Base-by-base conservation (phyloP, 2,329 filamentous ascomycete species). In the Botrytis porri region DNA sequence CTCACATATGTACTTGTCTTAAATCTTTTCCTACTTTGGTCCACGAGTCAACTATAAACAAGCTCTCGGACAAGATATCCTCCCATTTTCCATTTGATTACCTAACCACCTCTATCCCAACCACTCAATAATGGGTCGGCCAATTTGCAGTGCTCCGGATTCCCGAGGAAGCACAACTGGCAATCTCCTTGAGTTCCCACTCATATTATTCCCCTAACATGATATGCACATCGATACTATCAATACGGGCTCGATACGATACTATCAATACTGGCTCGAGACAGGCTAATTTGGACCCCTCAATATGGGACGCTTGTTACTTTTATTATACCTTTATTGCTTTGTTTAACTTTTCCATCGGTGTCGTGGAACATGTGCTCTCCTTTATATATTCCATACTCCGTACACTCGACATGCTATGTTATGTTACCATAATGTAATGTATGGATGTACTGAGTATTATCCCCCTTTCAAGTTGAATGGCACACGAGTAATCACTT, bases 161-260 rank as follows among this genome's bases (percentile, higher is more conserved):
- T 22, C 29, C 62, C 62, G 41, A 48, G 20, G 1, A 29, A 29
- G 64, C 64, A 54, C 29, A 29, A 51, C 25, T 54, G 45, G 64
- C 64, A 54, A 54, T 54, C 64, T 54, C 64, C 45, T 10, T 29
- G 25, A 51, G 25, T 67, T 39, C 45, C 64, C 64, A 54, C 64
- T 39, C 64, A 54, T 20, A 51, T 37, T 7, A 37, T 16, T 37
- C 32, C 16, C 35, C 43, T 54, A 16, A 16, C n/a, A 37, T 35
- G 14, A 62, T 39, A 8, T 39, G 4, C 45, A 66, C 64, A 66
- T 45, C 64, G 64, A 66, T 39, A 54, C 45, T 20, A 51, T 66
- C 37, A 43, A 37, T 7, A 25, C 22, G 22, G 22, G 25, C n/a
- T n/a, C n/a, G n/a, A n/a, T n/a, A n/a, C 64, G 64, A 66, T 39